Base-by-base conservation (phyloP, 306 rosid genomes). In the Senna tora region DNA sequence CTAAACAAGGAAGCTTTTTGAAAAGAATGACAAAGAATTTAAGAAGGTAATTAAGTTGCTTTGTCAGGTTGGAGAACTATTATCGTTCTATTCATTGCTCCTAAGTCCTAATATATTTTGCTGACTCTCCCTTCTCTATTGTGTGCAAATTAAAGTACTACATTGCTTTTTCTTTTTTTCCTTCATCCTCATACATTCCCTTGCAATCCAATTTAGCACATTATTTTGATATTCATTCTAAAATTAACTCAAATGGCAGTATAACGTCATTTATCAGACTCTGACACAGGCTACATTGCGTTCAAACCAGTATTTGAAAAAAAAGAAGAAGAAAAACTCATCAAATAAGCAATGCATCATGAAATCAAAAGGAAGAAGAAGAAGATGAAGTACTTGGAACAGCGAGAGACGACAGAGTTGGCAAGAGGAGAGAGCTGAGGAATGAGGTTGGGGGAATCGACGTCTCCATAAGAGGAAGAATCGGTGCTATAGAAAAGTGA, bases 401-500 rank as follows among this genome's bases (percentile, higher is more conserved):
- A 93, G 77, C 89, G 92, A 83, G 79, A 67, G 66, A 93, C 89
- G 72, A 93, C 96, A 75, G 93, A 80, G 78, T 90, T 90, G 43
- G 97, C 98, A 58, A 87, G 78, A 21, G 87, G 80, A 68, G 98
- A 93, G 56, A 93, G 93, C 39, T 84, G 90, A 79, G 98, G 90
- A 68, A 93, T 87, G 71, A 77, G 68, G 28, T 80, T 80, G 45
- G 86, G 83, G 28, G 90, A 84, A 84, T 50, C 19, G 58, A 19
- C 64, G 51, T 32, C 38, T 60, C 57, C 54, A 54, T 38, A 10
- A 2, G 58, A n/a, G 30, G 82, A 67, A 14, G 75, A 46, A 6
- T 74, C 69, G 73, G 73, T 85, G 12, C 90, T 82, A 4, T 67
- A 59, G 86, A 92, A 92, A 17, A 86, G 78, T 13, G 86, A 82